Conservation (phyloP, 1,284 basidiomycete genomes). For the Ustilago trichophora region DNA sequence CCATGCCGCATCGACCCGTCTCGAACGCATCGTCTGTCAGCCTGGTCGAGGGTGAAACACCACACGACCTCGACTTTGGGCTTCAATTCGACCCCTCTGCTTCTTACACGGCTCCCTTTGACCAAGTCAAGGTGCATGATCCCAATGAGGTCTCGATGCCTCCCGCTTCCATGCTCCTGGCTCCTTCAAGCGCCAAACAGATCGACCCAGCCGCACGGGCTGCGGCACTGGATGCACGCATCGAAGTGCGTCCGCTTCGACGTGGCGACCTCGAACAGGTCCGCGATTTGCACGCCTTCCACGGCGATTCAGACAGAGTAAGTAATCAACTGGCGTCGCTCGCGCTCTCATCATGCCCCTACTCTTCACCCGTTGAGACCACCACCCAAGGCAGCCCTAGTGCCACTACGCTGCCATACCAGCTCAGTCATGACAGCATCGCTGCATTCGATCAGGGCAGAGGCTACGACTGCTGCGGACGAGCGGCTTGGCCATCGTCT, state of each 20-base stretch:
- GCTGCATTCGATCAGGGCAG: neutral
- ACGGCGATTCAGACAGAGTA: constrained; percentile 60
- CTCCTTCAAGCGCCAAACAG: constrained; percentile 19
- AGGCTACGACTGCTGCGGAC: constrained; percentile 15
- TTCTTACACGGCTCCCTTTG: constrained; percentile 3
- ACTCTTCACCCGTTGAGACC: constrained; percentile 37
- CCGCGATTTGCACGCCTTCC: constrained; percentile 58
- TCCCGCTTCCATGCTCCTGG: constrained; percentile 6
- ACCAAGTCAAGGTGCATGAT: constrained; percentile 24
- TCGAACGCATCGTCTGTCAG: constrained; percentile 47
- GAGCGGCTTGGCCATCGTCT: constrained; percentile 6
- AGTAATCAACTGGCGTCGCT: constrained; percentile 30
- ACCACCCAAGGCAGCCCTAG: constrained; percentile 27
- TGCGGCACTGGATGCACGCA: constrained; percentile 54
- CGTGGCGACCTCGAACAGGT: constrained; percentile 60
- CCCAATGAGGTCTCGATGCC: constrained; percentile 22
- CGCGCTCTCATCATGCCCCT: constrained; percentile 10
- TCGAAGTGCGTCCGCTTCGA: constrained; percentile 52
- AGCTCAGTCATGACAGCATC: neutral
- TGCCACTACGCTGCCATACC: constrained; percentile 2
- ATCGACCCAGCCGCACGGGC: constrained; percentile 48
- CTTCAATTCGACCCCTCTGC: constrained; percentile 20
- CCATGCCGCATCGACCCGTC: constrained; percentile 40
- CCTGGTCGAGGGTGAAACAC: constrained; percentile 42
- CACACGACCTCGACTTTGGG: constrained; percentile 44